Base-by-base conservation (phyloP, 345 rosid species). In the Toxicodendron radicans region DNA sequence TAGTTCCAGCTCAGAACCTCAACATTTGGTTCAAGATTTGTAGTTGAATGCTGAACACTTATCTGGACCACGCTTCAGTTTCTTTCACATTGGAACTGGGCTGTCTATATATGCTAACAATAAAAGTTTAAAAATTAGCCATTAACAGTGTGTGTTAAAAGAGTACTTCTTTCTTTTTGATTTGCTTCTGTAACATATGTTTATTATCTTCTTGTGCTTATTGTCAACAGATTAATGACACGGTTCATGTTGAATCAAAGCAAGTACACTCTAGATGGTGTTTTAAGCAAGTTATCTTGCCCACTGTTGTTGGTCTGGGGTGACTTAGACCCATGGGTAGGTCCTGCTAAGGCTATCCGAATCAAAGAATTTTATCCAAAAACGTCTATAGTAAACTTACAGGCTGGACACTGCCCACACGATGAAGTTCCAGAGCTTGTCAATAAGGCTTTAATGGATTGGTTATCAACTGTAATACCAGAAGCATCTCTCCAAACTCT, bases 341-440 rank as follows among this genome's bases (percentile, higher is more conserved):
- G 98, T 51, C 93, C 97, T n/a, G 75, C 95, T 27, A 93, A 95
- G 89, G 99, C 99, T 2, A 82, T 57, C 66, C 79, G 88, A 41
- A 93, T 95, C 85, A 93, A 90, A 84, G 98, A 87, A 67, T 90
- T 84, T 75, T 91, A 95, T 73, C 86, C 89, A 0, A 86, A 82
- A 7, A 83, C 98, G 8, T 85, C 93, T 8, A 75, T 90, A 0
- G 94, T 95, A 70, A 88, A 89, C 83, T 82, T 93, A 23, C 92
- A 95, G 81, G 96, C 98, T 3, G 99, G 97, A 21, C 99, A 95
- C 72, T 95, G 98, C 69, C 99, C 99, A 0, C 99, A 92, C 53
- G 99, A 95, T 49, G 98, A 95, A 83, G 92, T 91, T 52, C 99
- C 98, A 0, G 96, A 88, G 71, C 91, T 81, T 58, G 97, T 89